A percentile compares a stretch with the other conserved stretches of the same genome.
Evolutionary conservation across 371 early-diverging fungal genomes (phyloP).

Genomic region (Batkoa obscura): DNA sequence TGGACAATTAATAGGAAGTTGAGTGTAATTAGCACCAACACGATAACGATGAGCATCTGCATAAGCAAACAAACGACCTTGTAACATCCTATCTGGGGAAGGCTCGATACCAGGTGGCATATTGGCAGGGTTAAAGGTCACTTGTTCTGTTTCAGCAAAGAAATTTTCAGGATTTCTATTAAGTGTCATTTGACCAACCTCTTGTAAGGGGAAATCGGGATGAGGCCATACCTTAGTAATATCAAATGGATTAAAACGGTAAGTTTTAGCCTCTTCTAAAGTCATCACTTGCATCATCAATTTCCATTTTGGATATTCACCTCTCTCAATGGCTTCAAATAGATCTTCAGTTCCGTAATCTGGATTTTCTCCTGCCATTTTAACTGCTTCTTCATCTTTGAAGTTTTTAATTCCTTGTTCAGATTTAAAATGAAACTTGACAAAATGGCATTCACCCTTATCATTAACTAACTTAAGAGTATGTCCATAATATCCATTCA

Average conservation of each 20-base stretch:
- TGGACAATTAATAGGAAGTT: slow-evolving; percentile 53
- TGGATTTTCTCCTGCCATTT: slow-evolving; percentile 38
- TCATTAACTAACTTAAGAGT: slow-evolving; percentile 54
- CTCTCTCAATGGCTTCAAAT: slow-evolving; percentile 45
- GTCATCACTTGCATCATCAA: slow-evolving; percentile 57
- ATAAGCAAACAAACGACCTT: slow-evolving; percentile 59
- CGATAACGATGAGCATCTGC: slow-evolving; percentile 60
- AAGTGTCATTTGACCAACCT: slow-evolving; percentile 49
- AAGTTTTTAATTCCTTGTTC: slow-evolving; percentile 61
- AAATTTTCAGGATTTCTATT: slow-evolving; percentile 60
- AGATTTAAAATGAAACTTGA: slow-evolving; percentile 78
- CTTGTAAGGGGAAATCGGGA: slow-evolving; percentile 44
- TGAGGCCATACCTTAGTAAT: slow-evolving; percentile 71
- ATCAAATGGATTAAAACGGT: slow-evolving; percentile 61
- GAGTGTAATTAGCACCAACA: slow-evolving; percentile 45
- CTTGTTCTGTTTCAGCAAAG: slow-evolving; percentile 66
- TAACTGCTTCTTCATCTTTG: slow-evolving; percentile 33
- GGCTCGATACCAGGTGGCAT: slow-evolving; percentile 55
- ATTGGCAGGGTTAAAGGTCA: slow-evolving; percentile 50
- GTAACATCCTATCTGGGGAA: slow-evolving; percentile 50
- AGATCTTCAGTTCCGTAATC: slow-evolving; percentile 60
- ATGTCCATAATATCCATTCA: slow-evolving; percentile 63
- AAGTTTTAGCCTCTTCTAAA: slow-evolving; percentile 44
- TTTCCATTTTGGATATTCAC: slow-evolving; percentile 54
- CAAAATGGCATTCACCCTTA: slow-evolving; percentile 41